Percentiles rank a stretch among this genome's conserved stretches.
phyloP scores from a whole-genome alignment of 768 basidiomycete species.

The Hemileccinum rubropunctum region DNA sequence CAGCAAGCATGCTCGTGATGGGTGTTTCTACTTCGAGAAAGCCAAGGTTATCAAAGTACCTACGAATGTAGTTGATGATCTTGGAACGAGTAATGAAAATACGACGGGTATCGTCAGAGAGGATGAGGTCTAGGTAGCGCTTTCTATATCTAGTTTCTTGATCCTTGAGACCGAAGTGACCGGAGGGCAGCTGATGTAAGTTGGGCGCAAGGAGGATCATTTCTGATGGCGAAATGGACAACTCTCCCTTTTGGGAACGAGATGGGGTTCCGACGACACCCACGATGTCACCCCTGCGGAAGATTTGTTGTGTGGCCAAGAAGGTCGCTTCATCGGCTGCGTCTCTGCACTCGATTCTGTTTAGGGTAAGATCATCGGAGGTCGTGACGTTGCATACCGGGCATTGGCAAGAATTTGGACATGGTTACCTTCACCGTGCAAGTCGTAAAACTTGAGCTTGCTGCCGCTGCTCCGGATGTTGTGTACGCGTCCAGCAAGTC shows the following conservation, averaged over 20 bases:
- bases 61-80: slow-evolving; percentile 91
- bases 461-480: slow-evolving; percentile 79
- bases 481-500: slow-evolving; percentile 88
- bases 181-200: slow-evolving; percentile 91
- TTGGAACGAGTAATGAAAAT: slow-evolving; percentile 88
- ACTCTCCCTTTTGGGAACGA: slow-evolving; percentile 93
- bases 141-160: slow-evolving; percentile 97
- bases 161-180: slow-evolving; percentile 94
- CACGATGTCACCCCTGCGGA: slow-evolving; percentile 95
- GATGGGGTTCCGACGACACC: slow-evolving; percentile 88
- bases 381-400: slow-evolving; percentile 49
- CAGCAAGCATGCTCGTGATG: slow-evolving; percentile 94
- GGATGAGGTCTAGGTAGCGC: slow-evolving; percentile 97
- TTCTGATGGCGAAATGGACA: slow-evolving; percentile 79
- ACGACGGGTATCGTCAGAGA: slow-evolving; percentile 85
- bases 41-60: slow-evolving; percentile 84
- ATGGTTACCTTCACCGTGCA: slow-evolving; percentile 88
- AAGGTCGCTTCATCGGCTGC: slow-evolving; percentile 64
- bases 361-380: neutral
- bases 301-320: slow-evolving; percentile 70
- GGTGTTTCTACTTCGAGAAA: slow-evolving; percentile 99
- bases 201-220: slow-evolving; percentile 93
- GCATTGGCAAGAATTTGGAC: slow-evolving; percentile 93
- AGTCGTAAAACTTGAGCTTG: slow-evolving; percentile 92
- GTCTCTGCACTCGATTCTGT: slow-evolving; percentile 44